Percentiles rank a stretch among this genome's conserved stretches.
phyloP scores from a whole-genome alignment of 179 eudicot genomes.

The Monotropa hypopitys region DNA sequence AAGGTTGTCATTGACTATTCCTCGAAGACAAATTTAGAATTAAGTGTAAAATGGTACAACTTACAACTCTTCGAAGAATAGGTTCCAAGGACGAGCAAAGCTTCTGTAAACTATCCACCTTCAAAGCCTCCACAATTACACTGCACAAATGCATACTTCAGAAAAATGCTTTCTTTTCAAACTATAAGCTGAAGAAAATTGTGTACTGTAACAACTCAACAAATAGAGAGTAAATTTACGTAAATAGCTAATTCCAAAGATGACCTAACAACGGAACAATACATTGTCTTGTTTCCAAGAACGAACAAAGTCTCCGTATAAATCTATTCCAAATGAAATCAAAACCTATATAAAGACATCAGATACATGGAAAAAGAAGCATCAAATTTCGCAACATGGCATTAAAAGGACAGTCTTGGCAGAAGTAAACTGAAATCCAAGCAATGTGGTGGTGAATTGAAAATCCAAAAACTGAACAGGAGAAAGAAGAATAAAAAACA shows the following conservation, averaged over 20 bases:
- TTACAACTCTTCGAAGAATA: slow-evolving; percentile 91
- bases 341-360: not conserved
- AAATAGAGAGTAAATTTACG: not conserved
- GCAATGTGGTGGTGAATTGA: not conserved
- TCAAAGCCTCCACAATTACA: slow-evolving; percentile 85
- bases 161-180: not conserved
- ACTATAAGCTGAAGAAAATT: not conserved
- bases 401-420: not conserved
- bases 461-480: not conserved
- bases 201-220: not conserved
- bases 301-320: not conserved
- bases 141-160: slow-evolving; percentile 32
- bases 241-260: not conserved
- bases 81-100: slow-evolving; percentile 93
- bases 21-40: not conserved
- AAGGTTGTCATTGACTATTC: not conserved
- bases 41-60: slow-evolving; percentile 6
- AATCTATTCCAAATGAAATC: not conserved
- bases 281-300: not conserved
- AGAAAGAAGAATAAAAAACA: not conserved
- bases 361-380: not conserved
- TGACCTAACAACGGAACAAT: not conserved
- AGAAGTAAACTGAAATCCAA: not conserved
- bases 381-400: not conserved
- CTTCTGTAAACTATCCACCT: slow-evolving; percentile 86